Evolutionary conservation across 1,139 yeast species (phyloP), one percentile per base, ranked within the genome.

Genomic region (Diutina sp.): DNA sequence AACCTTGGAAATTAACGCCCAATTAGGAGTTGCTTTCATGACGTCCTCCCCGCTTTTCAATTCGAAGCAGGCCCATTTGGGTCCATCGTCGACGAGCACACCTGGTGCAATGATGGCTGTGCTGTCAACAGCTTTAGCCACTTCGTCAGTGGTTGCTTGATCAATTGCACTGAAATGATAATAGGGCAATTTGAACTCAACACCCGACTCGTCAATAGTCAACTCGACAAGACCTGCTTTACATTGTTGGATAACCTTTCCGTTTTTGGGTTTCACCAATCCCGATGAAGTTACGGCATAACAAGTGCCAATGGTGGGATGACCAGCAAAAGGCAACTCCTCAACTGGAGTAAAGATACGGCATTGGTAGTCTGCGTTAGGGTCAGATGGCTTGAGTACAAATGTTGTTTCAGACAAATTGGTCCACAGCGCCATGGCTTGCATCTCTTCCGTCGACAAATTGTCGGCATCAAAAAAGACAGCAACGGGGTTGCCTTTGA

Each of bases 241-340:
- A 61, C 82, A 78, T 59, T 79, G 74, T 62, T 78, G 82, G 32
- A 67, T 58, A 12, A 77, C 55, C 51, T 61, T 63, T 1, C 71
- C 71, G 16, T 65, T 60, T n/a, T 59, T 60, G 3, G 70, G 67
- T 11, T 30, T 56, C 14, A 72, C 61, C 32, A 61, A 51, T 25
- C 65, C 71, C 28, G 68, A 65, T 58, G 77, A 77, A 41, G 73
- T 58, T 38, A 71, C 66, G 1, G 82, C 81, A 62, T 65, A 68
- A 44, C 79, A 74, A 0, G 82, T 69, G 2, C 85, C 85, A 35
- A 81, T 61, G 0, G 84, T 80, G 2, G 85, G 85, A 61, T 81
- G 85, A 0, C 86, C 85, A 0, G 85, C 85, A 67, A 81, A 81
- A 3, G 83, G 82, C 46, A 82, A 63, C 61, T 81, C 85, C 1